Percentiles rank a stretch among this genome's conserved stretches.
Evolutionary conservation across 2,329 filamentous ascomycete genomes (phyloP).

Genomic region (Colletotrichum noveboracense): DNA sequence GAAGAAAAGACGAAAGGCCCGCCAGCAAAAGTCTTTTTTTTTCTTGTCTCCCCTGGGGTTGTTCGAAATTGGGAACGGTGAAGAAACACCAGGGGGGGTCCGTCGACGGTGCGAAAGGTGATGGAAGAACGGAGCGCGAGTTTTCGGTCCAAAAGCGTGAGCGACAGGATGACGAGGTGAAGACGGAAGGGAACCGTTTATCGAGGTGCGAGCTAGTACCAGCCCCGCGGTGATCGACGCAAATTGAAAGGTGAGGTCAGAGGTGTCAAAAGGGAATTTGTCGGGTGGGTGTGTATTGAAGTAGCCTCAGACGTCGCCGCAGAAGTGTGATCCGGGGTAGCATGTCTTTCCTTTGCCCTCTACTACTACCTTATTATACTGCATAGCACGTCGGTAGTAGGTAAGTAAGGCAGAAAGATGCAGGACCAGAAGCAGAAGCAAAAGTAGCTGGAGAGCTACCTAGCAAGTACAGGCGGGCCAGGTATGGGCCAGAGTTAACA

Average conservation of each 20-base stretch:
- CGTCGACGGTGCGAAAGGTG: background rate
- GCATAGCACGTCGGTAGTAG: background rate
- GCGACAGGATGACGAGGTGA: background rate
- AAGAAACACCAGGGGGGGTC: constrained; percentile 5
- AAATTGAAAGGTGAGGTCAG: constrained; percentile 20
- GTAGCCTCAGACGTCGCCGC: constrained; percentile 19
- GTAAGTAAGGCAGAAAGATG: background rate
- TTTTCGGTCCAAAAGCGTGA: background rate
- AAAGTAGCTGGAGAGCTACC: background rate
- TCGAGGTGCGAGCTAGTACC: background rate
- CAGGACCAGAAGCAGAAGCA: background rate
- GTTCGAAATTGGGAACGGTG: constrained; percentile 12
- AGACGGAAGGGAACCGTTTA: constrained; percentile 2
- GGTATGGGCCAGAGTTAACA: background rate
- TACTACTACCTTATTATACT: background rate
- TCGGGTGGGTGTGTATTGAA: constrained; percentile 17
- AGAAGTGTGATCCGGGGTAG: constrained; percentile 19
- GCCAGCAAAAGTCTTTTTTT: constrained; percentile 17
- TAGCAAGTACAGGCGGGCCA: background rate
- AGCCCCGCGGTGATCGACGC: constrained; percentile 21
- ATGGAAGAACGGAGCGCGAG: background rate
- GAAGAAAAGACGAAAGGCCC: background rate
- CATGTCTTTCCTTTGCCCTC: background rate
- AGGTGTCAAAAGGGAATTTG: constrained; percentile 19
- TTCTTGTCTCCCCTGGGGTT: background rate